Evolutionary conservation across 2,329 filamentous ascomycete genomes (phyloP).

Genomic region (Epichloe festucae): DNA sequence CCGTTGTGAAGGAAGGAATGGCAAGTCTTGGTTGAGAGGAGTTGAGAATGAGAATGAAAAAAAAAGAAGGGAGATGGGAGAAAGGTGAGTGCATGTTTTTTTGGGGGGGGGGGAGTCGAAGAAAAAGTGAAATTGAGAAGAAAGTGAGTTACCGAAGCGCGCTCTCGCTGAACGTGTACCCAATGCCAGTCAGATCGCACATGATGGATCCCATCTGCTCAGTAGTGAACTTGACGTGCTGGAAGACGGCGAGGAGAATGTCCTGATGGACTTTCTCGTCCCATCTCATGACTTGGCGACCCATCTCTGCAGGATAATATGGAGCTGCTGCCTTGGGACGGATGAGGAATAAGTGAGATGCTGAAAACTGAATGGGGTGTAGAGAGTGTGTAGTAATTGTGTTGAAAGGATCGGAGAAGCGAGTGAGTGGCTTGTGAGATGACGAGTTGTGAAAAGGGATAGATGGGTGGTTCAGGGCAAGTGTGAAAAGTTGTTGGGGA

Average conservation of each 20-base stretch:
- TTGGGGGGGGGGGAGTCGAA: no score
- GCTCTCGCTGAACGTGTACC: slow-evolving; percentile 26
- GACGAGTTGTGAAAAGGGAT: no score
- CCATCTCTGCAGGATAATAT: slow-evolving; percentile 1
- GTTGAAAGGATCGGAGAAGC: not conserved
- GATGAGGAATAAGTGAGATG: no score
- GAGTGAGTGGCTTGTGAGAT: no score
- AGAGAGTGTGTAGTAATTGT: no score
- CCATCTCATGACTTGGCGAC: slow-evolving; percentile 26
- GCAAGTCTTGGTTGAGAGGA: not conserved
- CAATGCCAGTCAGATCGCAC: slow-evolving; percentile 22
- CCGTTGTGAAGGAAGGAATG: not conserved
- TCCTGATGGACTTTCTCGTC: slow-evolving; percentile 28
- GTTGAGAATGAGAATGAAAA: not conserved
- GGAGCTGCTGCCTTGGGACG: not conserved
- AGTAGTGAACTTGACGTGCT: slow-evolving; percentile 19
- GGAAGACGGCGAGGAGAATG: slow-evolving; percentile 29
- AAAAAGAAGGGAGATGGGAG: not conserved
- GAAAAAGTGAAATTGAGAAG: not conserved
- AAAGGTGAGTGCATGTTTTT: not conserved
- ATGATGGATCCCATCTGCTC: slow-evolving; percentile 24
- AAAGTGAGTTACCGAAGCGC: slow-evolving; percentile 26
- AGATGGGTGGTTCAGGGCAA: not conserved
- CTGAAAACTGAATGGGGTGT: no score
- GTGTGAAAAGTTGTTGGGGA: not conserved